phyloP scores from a whole-genome alignment of 495 filamentous ascomycete genomes.

The Daldinia grandis region DNA sequence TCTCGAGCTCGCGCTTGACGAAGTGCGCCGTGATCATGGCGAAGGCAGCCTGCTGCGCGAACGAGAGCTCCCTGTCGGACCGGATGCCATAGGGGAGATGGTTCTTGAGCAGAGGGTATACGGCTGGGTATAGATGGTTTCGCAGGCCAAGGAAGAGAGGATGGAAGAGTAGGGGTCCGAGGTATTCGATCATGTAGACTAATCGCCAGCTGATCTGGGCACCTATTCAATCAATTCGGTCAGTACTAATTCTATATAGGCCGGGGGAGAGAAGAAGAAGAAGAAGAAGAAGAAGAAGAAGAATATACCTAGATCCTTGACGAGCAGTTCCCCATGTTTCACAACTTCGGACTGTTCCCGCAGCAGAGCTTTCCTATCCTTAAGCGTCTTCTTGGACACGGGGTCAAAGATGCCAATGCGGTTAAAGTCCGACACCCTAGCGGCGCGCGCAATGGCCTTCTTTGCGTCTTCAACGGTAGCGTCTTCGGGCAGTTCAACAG shows the following conservation, averaged over 20 bases:
- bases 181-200: conserved; percentile 94
- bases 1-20: conserved; percentile 94
- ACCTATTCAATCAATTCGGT: conserved; percentile 58
- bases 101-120: conserved; percentile 55
- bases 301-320: conserved; percentile 89
- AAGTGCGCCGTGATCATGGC: conserved; percentile 81
- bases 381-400: conserved; percentile 68
- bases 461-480: conserved; percentile 69
- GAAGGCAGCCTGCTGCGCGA: conserved; percentile 75
- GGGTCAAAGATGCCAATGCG: conserved; percentile 75
- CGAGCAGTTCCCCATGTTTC: conserved; percentile 75
- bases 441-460: conserved; percentile 53
- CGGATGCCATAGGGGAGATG: conserved; percentile 43
- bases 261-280: neutral
- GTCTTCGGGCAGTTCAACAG: conserved; percentile 66
- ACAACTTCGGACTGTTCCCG: conserved; percentile 70
- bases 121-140: conserved; percentile 73
- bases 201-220: conserved; percentile 92
- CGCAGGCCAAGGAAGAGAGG: conserved; percentile 73
- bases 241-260: neutral
- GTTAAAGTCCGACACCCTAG: conserved; percentile 62
- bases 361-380: conserved; percentile 63
- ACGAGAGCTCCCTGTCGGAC: conserved; percentile 57
- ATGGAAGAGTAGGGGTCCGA: conserved; percentile 94
- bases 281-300: neutral